Percentiles rank a stretch among this genome's conserved stretches.
These are phyloP conservation scores for Quercus variabilis DNA, from an alignment of 306 rosid species.

Conservation along the genomic window DNA sequence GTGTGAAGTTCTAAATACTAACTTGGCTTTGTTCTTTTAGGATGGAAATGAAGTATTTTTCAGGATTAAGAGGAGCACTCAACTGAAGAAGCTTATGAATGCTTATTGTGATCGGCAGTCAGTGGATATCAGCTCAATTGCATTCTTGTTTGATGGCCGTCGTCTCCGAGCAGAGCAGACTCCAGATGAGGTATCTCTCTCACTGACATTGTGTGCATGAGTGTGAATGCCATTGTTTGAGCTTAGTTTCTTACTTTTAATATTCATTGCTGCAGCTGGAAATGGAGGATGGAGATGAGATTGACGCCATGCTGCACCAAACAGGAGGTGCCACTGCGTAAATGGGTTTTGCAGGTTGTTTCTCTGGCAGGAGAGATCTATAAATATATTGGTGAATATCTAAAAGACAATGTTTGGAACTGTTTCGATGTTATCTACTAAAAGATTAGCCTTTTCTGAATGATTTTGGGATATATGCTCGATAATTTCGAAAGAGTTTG, in stretches of 20 bases:
- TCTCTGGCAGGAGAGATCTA: neutral
- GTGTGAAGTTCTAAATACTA: neutral
- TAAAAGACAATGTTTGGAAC: conserved; percentile 8
- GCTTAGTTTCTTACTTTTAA: neutral
- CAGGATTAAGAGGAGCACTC: conserved; percentile 76
- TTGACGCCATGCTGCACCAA: conserved; percentile 85
- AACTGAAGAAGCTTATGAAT: conserved; percentile 70
- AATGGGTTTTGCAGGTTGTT: neutral
- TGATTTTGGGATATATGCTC: too few species aligned
- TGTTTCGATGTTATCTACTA: too few species aligned
- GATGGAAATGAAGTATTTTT: conserved; percentile 84
- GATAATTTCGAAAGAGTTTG: too few species aligned
- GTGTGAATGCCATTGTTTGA: neutral
- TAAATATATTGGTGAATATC: conserved; percentile 28
- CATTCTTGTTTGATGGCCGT: conserved; percentile 76
- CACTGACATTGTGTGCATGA: neutral
- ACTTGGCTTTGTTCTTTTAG: conserved; percentile 21
- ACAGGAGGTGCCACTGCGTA: conserved; percentile 56
- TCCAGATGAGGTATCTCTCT: conserved; percentile 59
- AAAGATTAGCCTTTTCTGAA: too few species aligned
- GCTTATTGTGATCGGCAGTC: conserved; percentile 78
- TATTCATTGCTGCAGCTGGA: conserved; percentile 52
- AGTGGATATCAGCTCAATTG: conserved; percentile 62
- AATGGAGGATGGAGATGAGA: conserved; percentile 91
- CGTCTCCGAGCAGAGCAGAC: conserved; percentile 76